Base-by-base conservation (phyloP, 2,329 filamentous ascomycete species). In the Calonectria pseudoreteaudii region DNA sequence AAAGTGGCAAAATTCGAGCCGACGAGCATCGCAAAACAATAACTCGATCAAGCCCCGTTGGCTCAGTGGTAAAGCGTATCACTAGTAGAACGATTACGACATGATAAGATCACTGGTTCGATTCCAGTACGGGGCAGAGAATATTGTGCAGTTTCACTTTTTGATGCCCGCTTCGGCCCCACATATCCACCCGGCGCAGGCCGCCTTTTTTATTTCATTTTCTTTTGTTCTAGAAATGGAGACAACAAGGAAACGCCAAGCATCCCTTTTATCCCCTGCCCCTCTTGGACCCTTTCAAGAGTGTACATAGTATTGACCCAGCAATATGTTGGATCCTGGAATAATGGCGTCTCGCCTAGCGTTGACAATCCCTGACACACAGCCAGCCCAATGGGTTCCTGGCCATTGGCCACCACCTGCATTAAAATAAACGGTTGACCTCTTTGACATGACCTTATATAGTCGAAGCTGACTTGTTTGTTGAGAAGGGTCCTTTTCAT, bases 41-140 rank as follows among this genome's bases (percentile, higher is more conserved):
- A 47, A 47, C 36, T 62, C 56, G 26, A 62, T 28, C 6, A 62
- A 62, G 56, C 56, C 56, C 56, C 56, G 56, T 62, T 62, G 56
- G 56, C 56, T 62, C 56, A 62, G 56, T 62, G 56, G 56, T 62
- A 62, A 62, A 62, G 56, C 56, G 56, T 41, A 62, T 62, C 56
- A 62, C 56, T 62, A 62, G 56, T 62, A 62, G 14, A 2, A 8
- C 26, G 16, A 18, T 52, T 16, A 52, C 49, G 23, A 52, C 2
- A 62, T 62, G 56, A 62, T 62, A 41, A 62, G 56, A 62, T 62
- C 56, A 62, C 56, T 62, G 56, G 56, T 62, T 62, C 56, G 56
- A 62, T 62, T 62, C 56, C 56, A 62, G 56, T 62, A 62, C 56
- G 56, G 56, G 56, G 56, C 56, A 62, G 56, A 62, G 56, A 3